Evolutionary conservation across 2,329 filamentous ascomycete genomes (phyloP), one percentile per base, ranked within the genome.

Genomic region (Ceratocystis harringtonii): DNA sequence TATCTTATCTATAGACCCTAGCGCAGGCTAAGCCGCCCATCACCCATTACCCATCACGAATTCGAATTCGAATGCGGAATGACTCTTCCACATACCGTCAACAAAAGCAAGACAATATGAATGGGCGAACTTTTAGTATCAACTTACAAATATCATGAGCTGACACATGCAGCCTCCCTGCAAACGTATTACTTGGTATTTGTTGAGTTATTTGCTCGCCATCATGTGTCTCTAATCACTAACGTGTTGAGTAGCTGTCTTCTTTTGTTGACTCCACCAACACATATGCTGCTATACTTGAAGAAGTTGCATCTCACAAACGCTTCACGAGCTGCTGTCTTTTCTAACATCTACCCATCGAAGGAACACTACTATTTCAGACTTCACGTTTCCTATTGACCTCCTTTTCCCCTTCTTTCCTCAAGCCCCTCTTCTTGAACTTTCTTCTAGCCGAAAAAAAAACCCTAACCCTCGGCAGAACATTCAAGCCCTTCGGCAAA

Each of bases 381-480:
- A 48, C 45, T 19, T 15, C 25, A 10, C 48, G 5, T 15, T 25
- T 15, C 10, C 15, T 28, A 52, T 52, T 15, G 19, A 17, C 28
- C 30, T n/a, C 15, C 15, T 17, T 57, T 28, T 58, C 17, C 7
- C 52, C 8, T 25, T n/a, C 32, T 17, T 30, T 57, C 25, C 12
- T 19, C 25, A 22, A 25, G 8, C 25, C 32, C n/a, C 17, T 12
- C 22, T 17, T 6, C n/a, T 32, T 19, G 15, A 58, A 32, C 6
- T 2, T n/a, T 58, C 52, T 36, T 58, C 12, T 58, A 58, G 28
- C 52, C 52, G 52, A 58, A n/a, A 36, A 28, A 28, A 3, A 28
- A 58, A 58, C 55, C 55, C 55, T 58, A 58, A 58, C 55, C 55
- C 55, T 58, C 28, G 55, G 55, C 55, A 32, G 28, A 36, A 36